Percentiles rank a stretch among this genome's conserved stretches.
Conservation (phyloP, 2,329 filamentous ascomycete species). For the Fusarium napiforme region DNA sequence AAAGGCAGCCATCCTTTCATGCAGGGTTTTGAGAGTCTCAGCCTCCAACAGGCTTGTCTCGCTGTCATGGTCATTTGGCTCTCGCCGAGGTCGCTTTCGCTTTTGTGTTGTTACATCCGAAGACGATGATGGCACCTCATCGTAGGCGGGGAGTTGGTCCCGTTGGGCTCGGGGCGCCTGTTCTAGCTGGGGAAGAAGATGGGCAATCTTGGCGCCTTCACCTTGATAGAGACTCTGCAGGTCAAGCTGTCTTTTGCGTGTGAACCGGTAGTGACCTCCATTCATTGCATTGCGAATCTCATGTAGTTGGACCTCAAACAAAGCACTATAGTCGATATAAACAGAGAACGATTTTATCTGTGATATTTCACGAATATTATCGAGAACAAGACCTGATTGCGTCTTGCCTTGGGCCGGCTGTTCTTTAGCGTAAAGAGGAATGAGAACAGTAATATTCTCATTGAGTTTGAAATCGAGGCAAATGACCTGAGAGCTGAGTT, state of each 20-base stretch:
- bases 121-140: fast-evolving
- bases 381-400: background rate
- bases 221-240: background rate
- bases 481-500: background rate
- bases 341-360: fast-evolving
- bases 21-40: too few relatives aligned
- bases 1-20: background rate
- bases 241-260: background rate
- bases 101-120: fast-evolving
- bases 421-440: background rate
- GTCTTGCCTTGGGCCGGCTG: fast-evolving
- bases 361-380: background rate
- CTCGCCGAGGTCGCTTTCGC: background rate
- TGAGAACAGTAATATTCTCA: background rate
- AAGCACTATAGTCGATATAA: background rate
- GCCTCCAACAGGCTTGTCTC: background rate
- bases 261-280: background rate
- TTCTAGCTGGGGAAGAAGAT: background rate
- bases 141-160: fast-evolving
- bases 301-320: background rate
- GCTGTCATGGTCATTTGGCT: background rate
- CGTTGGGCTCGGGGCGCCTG: background rate
- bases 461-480: background rate
- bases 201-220: background rate
- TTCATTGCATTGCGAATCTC: fast-evolving